Evolutionary conservation across 345 rosid species (phyloP).

Genomic region (Euphorbia lathyris): DNA sequence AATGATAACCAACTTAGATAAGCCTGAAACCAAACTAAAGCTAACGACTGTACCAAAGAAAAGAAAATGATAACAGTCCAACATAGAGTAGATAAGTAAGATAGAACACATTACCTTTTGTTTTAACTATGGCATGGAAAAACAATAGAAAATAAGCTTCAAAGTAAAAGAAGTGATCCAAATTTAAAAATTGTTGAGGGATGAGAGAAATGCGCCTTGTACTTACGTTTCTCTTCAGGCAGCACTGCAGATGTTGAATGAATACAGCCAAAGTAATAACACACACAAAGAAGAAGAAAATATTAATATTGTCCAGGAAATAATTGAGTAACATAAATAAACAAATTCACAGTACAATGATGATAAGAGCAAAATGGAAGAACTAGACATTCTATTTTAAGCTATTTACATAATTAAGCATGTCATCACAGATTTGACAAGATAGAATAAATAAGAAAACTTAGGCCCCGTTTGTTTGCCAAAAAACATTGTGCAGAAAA

Average conservation of each 20-base stretch:
- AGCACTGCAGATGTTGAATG: conserved; percentile 60
- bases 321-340: conserved; percentile 2
- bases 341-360: background rate
- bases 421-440: background rate
- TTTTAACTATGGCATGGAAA: background rate
- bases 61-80: background rate
- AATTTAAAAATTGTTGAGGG: background rate
- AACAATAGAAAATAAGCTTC: background rate
- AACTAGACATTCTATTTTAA: background rate
- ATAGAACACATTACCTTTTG: background rate
- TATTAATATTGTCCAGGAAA: conserved; percentile 1
- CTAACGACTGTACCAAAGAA: background rate
- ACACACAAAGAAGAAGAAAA: conserved; percentile 16
- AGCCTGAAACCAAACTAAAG: background rate
- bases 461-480: too few relatives aligned
- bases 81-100: background rate
- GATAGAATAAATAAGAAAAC: background rate
- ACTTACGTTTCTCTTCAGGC: conserved; percentile 92
- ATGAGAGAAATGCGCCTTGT: conserved; percentile 9
- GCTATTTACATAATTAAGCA: background rate
- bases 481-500: too few relatives aligned
- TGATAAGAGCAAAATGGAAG: background rate
- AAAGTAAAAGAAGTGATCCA: background rate
- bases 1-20: conserved; percentile 2
- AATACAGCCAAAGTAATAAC: conserved; percentile 40